phyloP scores from a whole-genome alignment of 2,329 filamentous ascomycete genomes.

The Chaetomium globosum region DNA sequence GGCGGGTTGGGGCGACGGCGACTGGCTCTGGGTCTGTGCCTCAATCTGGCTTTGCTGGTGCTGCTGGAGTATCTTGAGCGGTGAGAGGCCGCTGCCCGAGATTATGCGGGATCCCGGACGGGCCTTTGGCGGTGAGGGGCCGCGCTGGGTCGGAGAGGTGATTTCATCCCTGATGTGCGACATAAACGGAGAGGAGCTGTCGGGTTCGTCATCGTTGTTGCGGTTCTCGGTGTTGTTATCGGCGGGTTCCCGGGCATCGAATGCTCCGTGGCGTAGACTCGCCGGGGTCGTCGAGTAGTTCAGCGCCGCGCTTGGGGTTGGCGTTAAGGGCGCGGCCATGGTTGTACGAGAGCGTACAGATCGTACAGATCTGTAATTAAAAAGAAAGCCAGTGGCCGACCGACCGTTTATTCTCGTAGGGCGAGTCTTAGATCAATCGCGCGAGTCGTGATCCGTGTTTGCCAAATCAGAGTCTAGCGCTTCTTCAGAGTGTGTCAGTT shows the following conservation, averaged over 20 bases:
- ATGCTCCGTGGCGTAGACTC: constrained; percentile 40
- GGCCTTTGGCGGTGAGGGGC: constrained; percentile 49
- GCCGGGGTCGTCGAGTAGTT: constrained; percentile 43
- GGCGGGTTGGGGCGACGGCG: constrained; percentile 32
- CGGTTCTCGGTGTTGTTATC: constrained; percentile 35
- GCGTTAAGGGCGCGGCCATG: constrained; percentile 48
- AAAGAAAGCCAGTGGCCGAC: constrained; percentile 1
- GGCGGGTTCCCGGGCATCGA: constrained; percentile 41
- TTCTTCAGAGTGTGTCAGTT: constrained; percentile 17
- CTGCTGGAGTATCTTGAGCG: constrained; percentile 57
- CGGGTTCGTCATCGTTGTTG: constrained; percentile 36
- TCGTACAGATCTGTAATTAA: too few relatives aligned
- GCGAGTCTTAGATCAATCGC: constrained; percentile 17
- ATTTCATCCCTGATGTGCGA: constrained; percentile 42
- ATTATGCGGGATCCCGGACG: constrained; percentile 58
- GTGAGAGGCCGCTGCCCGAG: constrained; percentile 60
- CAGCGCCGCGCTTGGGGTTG: constrained; percentile 44
- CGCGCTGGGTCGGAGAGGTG: constrained; percentile 51
- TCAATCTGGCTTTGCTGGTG: constrained; percentile 30
- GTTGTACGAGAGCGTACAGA: constrained; percentile 10
- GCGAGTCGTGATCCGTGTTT: constrained; percentile 5
- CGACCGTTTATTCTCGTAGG: not conserved
- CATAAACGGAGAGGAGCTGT: constrained; percentile 42
- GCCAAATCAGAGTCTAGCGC: constrained; percentile 4
- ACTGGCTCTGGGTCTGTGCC: constrained; percentile 29